Base-by-base conservation (phyloP, 2,329 filamentous ascomycete genomes). In the Calonectria pauciramosa region DNA sequence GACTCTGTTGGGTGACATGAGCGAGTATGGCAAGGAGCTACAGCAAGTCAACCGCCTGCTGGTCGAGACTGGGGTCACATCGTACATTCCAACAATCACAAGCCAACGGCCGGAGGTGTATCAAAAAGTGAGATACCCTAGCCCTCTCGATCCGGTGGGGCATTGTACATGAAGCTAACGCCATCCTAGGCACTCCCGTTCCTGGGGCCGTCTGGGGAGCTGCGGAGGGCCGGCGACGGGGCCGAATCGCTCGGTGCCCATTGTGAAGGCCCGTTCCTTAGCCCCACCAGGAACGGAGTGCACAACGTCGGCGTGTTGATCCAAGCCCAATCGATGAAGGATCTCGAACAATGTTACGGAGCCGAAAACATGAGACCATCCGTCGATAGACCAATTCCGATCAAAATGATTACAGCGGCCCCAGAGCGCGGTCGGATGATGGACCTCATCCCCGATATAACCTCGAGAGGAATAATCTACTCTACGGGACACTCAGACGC, bases 241-340 rank as follows among this genome's bases (percentile, higher is more conserved):
- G 93, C 95, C 63, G 96, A 98, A 86, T 97, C 95, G 0, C 90
- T 98, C 18, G 96, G 96, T 36, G 96, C 96, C 4, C 96, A 98
- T 82, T 94, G 95, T 82, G 96, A 98, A 88, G 96, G 96, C 0
- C 96, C 96, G 0, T 98, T 98, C 85, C 89, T 98, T 70, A 95
- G 88, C 80, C 93, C 94, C 0, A 91, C 91, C 60, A 96, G 96
- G 83, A 97, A 98, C 82, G 96, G 96, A 66, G 93, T 97, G 47
- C 96, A 98, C 88, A 95, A 94, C 81, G 87, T 90, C 23, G 90
- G 93, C 71, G 94, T 97, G 20, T 89, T 98, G 56, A 91, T 89
- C 51, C 86, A 91, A 65, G 93, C 91, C 14, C 85, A 91, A 51
- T 91, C 89, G 32, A 90, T 96, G 72, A 83, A 88, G 14, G 94